Percentiles rank a stretch among this genome's conserved stretches.
Conservation (phyloP, 139 green algal species). For the Chlamydomonas applanata region DNA sequence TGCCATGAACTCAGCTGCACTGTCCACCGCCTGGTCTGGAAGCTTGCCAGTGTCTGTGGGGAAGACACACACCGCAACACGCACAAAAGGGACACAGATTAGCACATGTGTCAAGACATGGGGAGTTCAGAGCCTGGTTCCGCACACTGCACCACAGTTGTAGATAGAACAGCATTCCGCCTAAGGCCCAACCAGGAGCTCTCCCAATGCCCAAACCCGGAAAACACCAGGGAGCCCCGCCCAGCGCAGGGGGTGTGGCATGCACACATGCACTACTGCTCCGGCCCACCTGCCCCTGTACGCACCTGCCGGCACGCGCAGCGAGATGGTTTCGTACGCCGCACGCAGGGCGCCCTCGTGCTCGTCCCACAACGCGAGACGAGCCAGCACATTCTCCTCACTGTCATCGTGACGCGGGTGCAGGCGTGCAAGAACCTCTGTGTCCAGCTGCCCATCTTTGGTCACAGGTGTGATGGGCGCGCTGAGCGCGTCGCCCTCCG, state of each 20-base stretch:
- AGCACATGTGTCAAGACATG: too few relatives aligned
- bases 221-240: too few relatives aligned
- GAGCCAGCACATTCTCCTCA: constrained; percentile 60
- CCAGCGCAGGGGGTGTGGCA: too few relatives aligned
- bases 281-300: too few relatives aligned
- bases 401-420: constrained; percentile 62
- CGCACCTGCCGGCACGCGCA: constrained; percentile 30
- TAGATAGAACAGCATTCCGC: too few relatives aligned
- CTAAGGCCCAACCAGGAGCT: too few relatives aligned
- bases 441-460: constrained; percentile 30
- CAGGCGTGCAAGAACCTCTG: constrained; percentile 39
- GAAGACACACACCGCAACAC: not conserved
- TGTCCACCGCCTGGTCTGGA: constrained; percentile 22
- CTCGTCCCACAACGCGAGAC: constrained; percentile 53
- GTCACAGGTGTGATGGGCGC: constrained; percentile 34
- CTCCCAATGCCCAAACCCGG: too few relatives aligned
- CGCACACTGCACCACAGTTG: too few relatives aligned
- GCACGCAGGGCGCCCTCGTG: constrained; percentile 43
- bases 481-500: constrained; percentile 17
- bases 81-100: not conserved
- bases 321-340: constrained; percentile 43
- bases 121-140: too few relatives aligned
- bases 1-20: constrained; percentile 23
- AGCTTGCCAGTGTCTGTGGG: not conserved
- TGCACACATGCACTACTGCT: too few relatives aligned